Conservation (phyloP, 108 stramenopile species). For the Hondaea fermentalgiana region DNA sequence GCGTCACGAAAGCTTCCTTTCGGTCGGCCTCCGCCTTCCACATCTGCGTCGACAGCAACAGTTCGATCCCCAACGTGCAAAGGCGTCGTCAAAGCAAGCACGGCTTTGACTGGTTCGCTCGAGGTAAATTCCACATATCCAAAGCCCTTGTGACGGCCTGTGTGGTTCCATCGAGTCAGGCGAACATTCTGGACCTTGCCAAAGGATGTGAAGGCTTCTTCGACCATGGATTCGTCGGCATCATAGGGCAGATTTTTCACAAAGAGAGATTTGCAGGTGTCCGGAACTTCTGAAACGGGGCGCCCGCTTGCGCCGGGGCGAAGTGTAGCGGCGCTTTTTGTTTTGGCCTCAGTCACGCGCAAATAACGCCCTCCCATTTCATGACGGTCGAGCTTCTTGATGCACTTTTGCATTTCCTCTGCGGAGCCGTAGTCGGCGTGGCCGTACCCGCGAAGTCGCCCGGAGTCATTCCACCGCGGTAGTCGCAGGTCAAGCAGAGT, state of each 20-base stretch:
- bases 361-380: constrained; percentile 68
- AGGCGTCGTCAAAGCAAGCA: background rate
- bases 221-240: constrained; percentile 67
- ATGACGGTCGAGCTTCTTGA: constrained; percentile 56
- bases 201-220: constrained; percentile 44
- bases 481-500: constrained; percentile 68
- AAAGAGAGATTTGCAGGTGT: constrained; percentile 66
- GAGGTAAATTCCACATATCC: constrained; percentile 48
- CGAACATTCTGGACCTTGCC: constrained; percentile 38
- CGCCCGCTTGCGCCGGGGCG: constrained; percentile 29
- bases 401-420: constrained; percentile 46
- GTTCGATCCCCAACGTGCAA: background rate
- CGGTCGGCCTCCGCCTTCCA: background rate
- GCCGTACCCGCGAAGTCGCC: constrained; percentile 78
- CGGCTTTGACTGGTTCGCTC: constrained; percentile 40
- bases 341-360: constrained; percentile 59
- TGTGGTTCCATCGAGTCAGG: constrained; percentile 48
- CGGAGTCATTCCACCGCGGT: constrained; percentile 81
- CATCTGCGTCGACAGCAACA: constrained; percentile 12
- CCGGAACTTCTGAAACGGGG: constrained; percentile 38
- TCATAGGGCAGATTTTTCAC: constrained; percentile 82
- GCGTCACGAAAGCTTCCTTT: background rate
- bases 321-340: constrained; percentile 17
- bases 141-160: constrained; percentile 45
- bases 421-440: constrained; percentile 70